Evolutionary conservation across 2,329 filamentous ascomycete species (phyloP), one percentile per base, ranked within the genome.

Genomic region (Apiospora saccharicola): DNA sequence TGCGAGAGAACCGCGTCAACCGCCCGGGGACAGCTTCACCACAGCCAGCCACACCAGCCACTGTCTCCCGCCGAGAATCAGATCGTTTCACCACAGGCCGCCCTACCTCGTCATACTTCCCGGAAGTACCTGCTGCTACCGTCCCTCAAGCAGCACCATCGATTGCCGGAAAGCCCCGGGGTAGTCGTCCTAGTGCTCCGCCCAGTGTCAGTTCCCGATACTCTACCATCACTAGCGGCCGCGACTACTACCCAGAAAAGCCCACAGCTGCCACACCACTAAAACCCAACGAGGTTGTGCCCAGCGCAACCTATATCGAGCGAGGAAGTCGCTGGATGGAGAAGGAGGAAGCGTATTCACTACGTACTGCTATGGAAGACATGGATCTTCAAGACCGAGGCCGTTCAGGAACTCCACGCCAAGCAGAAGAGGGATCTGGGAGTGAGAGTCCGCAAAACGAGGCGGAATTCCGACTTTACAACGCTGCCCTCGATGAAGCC

Each of bases 291-390:
- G 86, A 90, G 69, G 87, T 92, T 68, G 90, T 92, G 22, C 89
- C 90, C 8, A 93, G 87, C 73, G 86, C 90, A 61, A 90, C 88
- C 10, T 95, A 95, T 80, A 91, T 93, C 71, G 93, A 95, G 81
- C 89, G 90, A 72, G 92, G 92, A 24, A 89, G 91, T 78, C 86
- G 93, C 76, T 94, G 92, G 91, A 93, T 94, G 89, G 93, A 95
- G 80, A 93, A 93, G 80, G 92, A 94, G 78, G 93, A 95, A 81
- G 91, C 90, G 4, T 87, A 88, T 47, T 92, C 92, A 26, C 82
- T 95, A 73, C 89, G 92, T 24, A 87, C 90, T 73, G 93, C 93
- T 14, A 90, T 95, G 86, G 90, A 94, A 75, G 91, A 93, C 77
- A 89, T 95, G 87, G 89, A 93, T 72, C 75, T 93, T 61, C 85